Evolutionary conservation across 1,139 yeast genomes (phyloP).

Genomic region (Hemisphaericaspora xylofermentans): DNA sequence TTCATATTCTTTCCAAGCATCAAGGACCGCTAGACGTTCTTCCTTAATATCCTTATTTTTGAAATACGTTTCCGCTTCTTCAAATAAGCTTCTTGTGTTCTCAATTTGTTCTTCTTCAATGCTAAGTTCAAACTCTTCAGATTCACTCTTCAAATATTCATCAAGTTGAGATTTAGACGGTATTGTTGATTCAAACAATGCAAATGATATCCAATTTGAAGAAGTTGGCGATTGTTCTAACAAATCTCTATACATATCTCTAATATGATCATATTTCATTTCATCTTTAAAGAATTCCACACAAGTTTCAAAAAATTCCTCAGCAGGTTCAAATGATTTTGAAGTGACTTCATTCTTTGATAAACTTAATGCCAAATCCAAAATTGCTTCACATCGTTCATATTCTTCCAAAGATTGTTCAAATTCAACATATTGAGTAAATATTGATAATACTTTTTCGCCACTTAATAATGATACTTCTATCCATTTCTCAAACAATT

Average conservation of each 20-base stretch:
- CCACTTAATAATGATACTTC: slow-evolving; percentile 48
- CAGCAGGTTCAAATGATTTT: slow-evolving; percentile 17
- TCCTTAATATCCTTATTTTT: slow-evolving; percentile 36
- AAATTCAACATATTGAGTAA: slow-evolving; percentile 58
- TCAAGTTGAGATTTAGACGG: slow-evolving; percentile 56
- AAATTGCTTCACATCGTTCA: slow-evolving; percentile 64
- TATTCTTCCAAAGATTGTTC: slow-evolving; percentile 72
- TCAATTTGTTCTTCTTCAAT: slow-evolving; percentile 52
- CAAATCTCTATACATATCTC: slow-evolving; percentile 49
- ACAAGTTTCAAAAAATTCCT: slow-evolving; percentile 45
- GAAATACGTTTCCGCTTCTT: slow-evolving; percentile 50
- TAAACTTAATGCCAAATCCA: slow-evolving; percentile 45
- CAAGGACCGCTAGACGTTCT: slow-evolving; percentile 54
- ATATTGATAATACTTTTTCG: slow-evolving; percentile 25
- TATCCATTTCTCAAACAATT: slow-evolving; percentile 65
- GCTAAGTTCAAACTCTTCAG: slow-evolving; percentile 50
- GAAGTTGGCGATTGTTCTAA: slow-evolving; percentile 35
- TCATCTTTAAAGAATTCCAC: slow-evolving; percentile 63
- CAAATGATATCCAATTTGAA: slow-evolving; percentile 63
- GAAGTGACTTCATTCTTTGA: slow-evolving; percentile 14
- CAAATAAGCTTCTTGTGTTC: slow-evolving; percentile 56
- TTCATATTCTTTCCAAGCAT: slow-evolving; percentile 71
- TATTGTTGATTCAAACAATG: slow-evolving; percentile 68
- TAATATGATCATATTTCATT: slow-evolving; percentile 54
- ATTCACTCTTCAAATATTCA: slow-evolving; percentile 38